Conservation (phyloP, 495 filamentous ascomycete species). For the Aspergillus kassunensis region DNA sequence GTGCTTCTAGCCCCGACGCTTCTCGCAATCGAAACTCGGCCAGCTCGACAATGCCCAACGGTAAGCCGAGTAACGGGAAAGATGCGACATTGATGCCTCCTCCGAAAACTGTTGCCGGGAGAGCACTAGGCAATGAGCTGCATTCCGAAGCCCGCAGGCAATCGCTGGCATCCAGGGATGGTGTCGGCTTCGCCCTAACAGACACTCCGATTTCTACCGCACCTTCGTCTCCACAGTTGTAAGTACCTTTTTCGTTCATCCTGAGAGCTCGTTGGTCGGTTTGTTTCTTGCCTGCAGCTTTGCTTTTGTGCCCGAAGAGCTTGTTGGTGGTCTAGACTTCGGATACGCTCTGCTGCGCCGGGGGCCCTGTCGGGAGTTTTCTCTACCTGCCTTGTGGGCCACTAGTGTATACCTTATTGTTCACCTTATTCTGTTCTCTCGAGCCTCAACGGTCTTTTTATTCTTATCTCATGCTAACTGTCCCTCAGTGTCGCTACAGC, state of each 20-base stretch:
- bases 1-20: conserved; percentile 32
- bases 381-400: neutral
- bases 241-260: conserved; percentile 32
- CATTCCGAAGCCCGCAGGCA: conserved; percentile 45
- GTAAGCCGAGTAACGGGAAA: conserved; percentile 28
- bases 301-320: conserved; percentile 5
- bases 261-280: conserved; percentile 16
- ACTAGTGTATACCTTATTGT: conserved; percentile 3
- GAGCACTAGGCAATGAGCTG: conserved; percentile 47
- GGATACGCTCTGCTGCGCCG: conserved; percentile 3
- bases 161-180: conserved; percentile 44
- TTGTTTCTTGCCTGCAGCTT: conserved; percentile 3
- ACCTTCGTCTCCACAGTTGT: conserved; percentile 69
- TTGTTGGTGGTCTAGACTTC: conserved; percentile 14
- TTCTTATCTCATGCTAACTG: neutral
- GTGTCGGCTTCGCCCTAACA: conserved; percentile 53
- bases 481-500: conserved; percentile 16
- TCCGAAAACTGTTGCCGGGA: conserved; percentile 41
- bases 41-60: conserved; percentile 19
- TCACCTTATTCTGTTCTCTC: neutral
- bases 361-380: neutral
- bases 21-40: conserved; percentile 7
- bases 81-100: conserved; percentile 36
- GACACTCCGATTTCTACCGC: conserved; percentile 69
- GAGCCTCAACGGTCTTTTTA: no score